These are phyloP conservation scores for Eleusine indica DNA, from an alignment of 176 grass and related monocot genomes.

Conservation along the genomic window DNA sequence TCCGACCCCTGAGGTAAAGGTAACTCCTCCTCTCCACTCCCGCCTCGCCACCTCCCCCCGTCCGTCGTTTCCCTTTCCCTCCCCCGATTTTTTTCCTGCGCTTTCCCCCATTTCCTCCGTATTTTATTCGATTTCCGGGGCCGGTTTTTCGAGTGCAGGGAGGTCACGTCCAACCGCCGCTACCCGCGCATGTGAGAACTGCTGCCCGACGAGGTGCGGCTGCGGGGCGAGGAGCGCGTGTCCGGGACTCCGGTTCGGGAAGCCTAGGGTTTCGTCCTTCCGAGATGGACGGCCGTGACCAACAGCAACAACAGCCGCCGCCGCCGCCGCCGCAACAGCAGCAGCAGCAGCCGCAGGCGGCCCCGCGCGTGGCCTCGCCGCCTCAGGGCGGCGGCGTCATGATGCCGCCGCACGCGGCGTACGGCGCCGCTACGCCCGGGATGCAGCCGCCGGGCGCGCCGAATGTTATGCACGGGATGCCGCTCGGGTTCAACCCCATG, in stretches of 20 bases:
- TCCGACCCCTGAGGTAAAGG: constrained; percentile 11
- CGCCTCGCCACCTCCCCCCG: constrained; percentile 1
- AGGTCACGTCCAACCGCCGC: constrained; percentile 43
- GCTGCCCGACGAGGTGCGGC: constrained; percentile 13
- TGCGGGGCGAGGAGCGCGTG: background rate
- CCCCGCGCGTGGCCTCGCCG: constrained; percentile 38
- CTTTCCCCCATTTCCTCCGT: constrained; percentile 47
- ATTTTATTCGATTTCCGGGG: constrained; percentile 52
- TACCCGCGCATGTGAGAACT: constrained; percentile 34
- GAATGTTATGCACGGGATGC: constrained; percentile 53
- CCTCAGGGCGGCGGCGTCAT: constrained; percentile 6
- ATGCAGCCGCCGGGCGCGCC: constrained; percentile 30
- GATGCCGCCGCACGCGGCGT: constrained; percentile 52
- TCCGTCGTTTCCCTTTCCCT: background rate
- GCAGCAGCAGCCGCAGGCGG: constrained; percentile 21
- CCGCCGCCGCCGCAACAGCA: constrained; percentile 3
- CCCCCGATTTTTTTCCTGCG: background rate
- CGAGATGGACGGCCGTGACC: constrained; percentile 51
- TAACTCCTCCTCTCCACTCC: background rate
- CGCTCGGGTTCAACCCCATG: constrained; percentile 56
- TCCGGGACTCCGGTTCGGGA: background rate
- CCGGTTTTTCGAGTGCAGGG: constrained; percentile 32
- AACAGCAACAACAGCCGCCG: constrained; percentile 22
- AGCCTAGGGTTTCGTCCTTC: constrained; percentile 48
- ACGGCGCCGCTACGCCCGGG: constrained; percentile 27